A percentile compares a stretch with the other conserved stretches of the same genome.
These are phyloP conservation scores for Tritrichomonas foetus DNA, from an alignment of 208 protist genomes.

Conservation along the genomic window DNA sequence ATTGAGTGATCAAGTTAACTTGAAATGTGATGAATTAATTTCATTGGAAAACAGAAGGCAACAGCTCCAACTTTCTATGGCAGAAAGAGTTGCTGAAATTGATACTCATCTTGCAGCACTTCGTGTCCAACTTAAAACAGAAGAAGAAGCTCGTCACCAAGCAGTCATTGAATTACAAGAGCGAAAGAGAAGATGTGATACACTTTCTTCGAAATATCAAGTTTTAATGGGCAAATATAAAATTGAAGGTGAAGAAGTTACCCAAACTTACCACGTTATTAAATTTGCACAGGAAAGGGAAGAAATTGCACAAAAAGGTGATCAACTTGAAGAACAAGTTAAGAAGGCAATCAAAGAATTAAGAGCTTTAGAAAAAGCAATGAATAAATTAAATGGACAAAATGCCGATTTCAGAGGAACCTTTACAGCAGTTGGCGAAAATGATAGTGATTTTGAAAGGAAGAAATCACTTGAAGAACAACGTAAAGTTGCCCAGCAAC, in stretches of 20 bases:
- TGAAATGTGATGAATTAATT: conserved; percentile 33
- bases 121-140: background rate
- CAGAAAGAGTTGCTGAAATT: background rate
- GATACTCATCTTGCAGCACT: conserved; percentile 18
- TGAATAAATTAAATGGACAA: conserved; percentile 7
- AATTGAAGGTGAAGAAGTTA: conserved; percentile 38
- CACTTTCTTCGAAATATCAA: background rate
- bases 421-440: background rate
- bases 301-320: background rate
- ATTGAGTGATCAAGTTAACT: conserved; percentile 9
- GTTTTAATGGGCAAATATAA: conserved; percentile 40
- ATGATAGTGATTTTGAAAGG: background rate
- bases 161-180: background rate
- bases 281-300: conserved; percentile 24
- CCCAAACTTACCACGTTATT: conserved; percentile 21
- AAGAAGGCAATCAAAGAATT: background rate
- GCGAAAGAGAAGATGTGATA: background rate
- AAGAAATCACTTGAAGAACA: conserved; percentile 19
- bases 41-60: background rate
- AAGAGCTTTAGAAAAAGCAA: background rate
- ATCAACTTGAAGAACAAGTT: background rate
- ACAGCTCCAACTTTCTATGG: background rate
- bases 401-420: background rate
- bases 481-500: background rate
- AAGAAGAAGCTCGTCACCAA: conserved; percentile 23